phyloP scores from a whole-genome alignment of 768 basidiomycete genomes.

The Melanogaster broomeanus region DNA sequence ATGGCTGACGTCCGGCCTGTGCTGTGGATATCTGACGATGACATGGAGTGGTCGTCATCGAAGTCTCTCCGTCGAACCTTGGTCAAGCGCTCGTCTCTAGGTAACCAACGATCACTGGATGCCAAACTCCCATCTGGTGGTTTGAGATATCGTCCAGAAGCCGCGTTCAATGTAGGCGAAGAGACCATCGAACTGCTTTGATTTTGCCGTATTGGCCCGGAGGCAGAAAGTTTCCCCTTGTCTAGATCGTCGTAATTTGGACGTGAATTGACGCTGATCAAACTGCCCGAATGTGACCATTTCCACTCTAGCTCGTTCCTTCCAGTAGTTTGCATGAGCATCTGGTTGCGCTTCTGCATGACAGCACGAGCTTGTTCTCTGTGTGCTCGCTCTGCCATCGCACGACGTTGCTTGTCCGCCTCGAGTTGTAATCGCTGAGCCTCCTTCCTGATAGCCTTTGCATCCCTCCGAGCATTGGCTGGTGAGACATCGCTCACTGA shows the following conservation, averaged over 20 bases:
- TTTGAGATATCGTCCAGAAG: constrained; percentile 56
- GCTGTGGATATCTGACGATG: constrained; percentile 82
- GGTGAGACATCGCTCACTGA: constrained; percentile 54
- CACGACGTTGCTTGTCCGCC: constrained; percentile 83
- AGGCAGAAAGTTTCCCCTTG: constrained; percentile 55
- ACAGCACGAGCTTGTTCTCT: constrained; percentile 91
- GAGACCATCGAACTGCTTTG: constrained; percentile 42
- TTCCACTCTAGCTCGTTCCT: constrained; percentile 67
- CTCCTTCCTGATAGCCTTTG: constrained; percentile 81
- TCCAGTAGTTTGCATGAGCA: constrained; percentile 57
- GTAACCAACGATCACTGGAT: constrained; percentile 47
- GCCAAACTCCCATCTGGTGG: constrained; percentile 36
- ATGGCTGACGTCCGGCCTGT: constrained; percentile 72
- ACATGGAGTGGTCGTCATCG: constrained; percentile 92
- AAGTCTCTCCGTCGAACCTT: constrained; percentile 83
- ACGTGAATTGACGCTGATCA: constrained; percentile 41
- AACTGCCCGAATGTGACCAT: constrained; percentile 41
- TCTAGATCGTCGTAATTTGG: constrained; percentile 27
- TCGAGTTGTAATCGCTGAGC: constrained; percentile 76
- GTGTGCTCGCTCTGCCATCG: constrained; percentile 69
- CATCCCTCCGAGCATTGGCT: constrained; percentile 49
- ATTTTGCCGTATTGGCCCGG: constrained; percentile 65
- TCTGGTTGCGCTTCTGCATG: constrained; percentile 83
- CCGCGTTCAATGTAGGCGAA: constrained; percentile 58
- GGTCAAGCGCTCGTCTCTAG: constrained; percentile 58